phyloP scores from a whole-genome alignment of 2,329 filamentous ascomycete species.

The Saccharata proteae region DNA sequence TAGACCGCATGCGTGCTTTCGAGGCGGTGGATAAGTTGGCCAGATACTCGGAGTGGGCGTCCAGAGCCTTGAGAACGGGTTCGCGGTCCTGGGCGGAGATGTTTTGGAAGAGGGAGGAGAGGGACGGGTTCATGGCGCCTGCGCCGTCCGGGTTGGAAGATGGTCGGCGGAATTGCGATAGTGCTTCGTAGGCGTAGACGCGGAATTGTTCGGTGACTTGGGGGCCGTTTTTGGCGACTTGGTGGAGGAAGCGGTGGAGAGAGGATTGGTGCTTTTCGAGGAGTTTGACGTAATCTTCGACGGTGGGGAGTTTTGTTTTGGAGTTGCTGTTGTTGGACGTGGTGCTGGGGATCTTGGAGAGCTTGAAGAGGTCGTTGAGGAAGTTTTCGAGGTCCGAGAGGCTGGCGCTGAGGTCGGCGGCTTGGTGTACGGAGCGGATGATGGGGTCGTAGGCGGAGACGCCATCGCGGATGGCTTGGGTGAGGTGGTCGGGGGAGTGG shows the following conservation, averaged over 20 bases:
- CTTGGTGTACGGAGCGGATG: conserved; percentile 58
- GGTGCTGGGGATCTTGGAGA: conserved; percentile 25
- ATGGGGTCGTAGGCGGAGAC: conserved; percentile 62
- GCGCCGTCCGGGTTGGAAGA: conserved; percentile 18
- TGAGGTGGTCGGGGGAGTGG: conserved; percentile 60
- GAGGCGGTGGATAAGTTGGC: conserved; percentile 43
- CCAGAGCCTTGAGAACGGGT: conserved; percentile 39
- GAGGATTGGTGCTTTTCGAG: conserved; percentile 51
- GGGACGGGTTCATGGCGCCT: conserved; percentile 30
- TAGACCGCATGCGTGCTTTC: conserved; percentile 40
- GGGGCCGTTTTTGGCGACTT: conserved; percentile 55
- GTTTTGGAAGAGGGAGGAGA: conserved; percentile 31
- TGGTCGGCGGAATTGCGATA: conserved; percentile 41
- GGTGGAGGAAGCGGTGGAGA: conserved; percentile 59
- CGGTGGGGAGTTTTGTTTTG: conserved; percentile 35
- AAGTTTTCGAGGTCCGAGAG: conserved; percentile 56
- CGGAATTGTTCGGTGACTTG: conserved; percentile 51
- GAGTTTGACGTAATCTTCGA: conserved; percentile 60
- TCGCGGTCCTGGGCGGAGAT: conserved; percentile 38
- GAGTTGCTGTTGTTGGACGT: conserved; percentile 15
- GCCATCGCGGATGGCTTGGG: conserved; percentile 50
- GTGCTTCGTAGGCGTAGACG: conserved; percentile 46
- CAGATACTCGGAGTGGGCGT: conserved; percentile 51
- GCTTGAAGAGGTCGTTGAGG: conserved; percentile 57
- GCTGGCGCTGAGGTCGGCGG: conserved; percentile 58